A percentile compares a stretch with the other conserved stretches of the same genome.
These are phyloP conservation scores for Solanum chacoense DNA, from an alignment of 305 asterid species.

Conservation along the genomic window DNA sequence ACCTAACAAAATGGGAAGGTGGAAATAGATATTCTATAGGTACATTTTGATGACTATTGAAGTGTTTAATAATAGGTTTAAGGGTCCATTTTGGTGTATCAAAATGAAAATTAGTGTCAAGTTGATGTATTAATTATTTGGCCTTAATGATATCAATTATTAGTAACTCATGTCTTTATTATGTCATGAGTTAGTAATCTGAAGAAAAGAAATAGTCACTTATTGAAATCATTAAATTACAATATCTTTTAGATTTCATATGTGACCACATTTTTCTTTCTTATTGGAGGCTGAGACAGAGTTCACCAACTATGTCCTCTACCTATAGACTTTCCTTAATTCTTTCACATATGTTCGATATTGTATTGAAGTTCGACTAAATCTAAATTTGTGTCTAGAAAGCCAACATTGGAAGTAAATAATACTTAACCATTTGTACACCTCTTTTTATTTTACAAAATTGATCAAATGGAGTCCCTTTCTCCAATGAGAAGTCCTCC, in stretches of 20 bases:
- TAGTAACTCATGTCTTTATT: background rate
- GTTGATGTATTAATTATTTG: background rate
- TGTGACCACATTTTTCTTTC: background rate
- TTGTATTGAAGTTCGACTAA: background rate
- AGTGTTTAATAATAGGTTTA: background rate
- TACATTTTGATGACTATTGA: background rate
- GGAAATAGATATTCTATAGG: background rate
- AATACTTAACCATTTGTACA: background rate
- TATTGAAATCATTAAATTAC: background rate
- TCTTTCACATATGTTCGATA: background rate
- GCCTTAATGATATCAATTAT: background rate
- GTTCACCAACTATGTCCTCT: slow-evolving; percentile 24
- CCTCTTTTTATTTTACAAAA: background rate
- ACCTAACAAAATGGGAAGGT: background rate
- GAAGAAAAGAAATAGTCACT: no score
- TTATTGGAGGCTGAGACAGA: slow-evolving; percentile 3
- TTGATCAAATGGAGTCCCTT: slow-evolving; percentile 10
- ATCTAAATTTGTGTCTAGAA: background rate
- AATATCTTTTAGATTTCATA: background rate
- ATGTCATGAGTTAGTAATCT: no score
- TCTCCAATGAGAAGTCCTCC: slow-evolving; percentile 3
- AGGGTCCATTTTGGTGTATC: background rate
- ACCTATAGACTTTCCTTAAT: background rate
- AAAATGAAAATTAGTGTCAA: background rate
- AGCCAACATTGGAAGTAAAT: no score